Evolutionary conservation across 306 rosid genomes (phyloP), one percentile per base, ranked within the genome.

Genomic region (Malus sylvestris): DNA sequence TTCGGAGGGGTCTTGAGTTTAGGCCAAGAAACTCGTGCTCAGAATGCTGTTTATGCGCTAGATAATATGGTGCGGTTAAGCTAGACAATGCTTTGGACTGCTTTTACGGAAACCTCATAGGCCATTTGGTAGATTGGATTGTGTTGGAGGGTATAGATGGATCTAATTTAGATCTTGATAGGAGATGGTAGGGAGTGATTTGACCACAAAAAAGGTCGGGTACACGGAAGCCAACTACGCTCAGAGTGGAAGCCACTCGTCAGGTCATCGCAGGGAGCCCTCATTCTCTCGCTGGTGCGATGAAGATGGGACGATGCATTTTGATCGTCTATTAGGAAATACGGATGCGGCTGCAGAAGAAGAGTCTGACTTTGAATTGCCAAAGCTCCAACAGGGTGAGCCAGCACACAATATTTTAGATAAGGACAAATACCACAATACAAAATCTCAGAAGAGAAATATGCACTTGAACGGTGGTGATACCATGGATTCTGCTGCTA

Each of bases 231-330:
- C 81, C 55, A 65, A 70, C 35, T 75, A 30, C 58, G 53, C 77
- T 70, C 79, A 66, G 76, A 70, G 78, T 80, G 77, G 79, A 83
- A 81, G 71, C 73, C 78, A 75, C 74, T 85, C 80, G 67, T 79
- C 80, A 8, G 85, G 85, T 73, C 61, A 83, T 78, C 77, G 81
- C 64, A 84, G 93, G 80, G 93, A 85, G 61, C 94, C 81, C 76
- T 93, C 96, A 16, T 91, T 91, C 82, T 90, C 91, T 5, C 44
- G 90, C 66, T 89, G 96, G 97, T 89, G 80, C 60, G 91, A 84
- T 75, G 89, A 91, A 71, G 84, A 82, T 70, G 89, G 81, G 79
- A 83, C 60, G 45, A 70, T 83, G 67, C 81, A 72, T 72, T 81
- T 78, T 35, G 90, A 90, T 73, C 70, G 11, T 73, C 72, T 71